Base-by-base conservation (phyloP, 306 rosid species). In the Trifolium dubium region DNA sequence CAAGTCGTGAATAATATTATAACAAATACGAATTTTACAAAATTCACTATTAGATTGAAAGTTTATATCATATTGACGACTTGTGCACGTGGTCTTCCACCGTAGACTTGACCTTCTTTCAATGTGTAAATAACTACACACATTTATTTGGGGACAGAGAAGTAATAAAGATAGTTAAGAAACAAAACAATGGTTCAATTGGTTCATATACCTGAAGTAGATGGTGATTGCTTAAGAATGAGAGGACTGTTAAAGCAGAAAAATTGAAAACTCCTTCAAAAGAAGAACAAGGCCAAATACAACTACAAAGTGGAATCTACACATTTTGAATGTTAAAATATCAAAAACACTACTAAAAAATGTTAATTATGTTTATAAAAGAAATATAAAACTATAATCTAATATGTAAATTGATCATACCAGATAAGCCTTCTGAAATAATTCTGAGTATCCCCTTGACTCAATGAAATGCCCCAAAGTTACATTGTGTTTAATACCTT, bases 281-380 rank as follows among this genome's bases (percentile, higher is more conserved):
- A 5, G 92, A 69, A 59, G 92, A 76, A 66, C 95, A 88, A 6
- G 92, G 89, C 98, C 98, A 92, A 59, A 90, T 87, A 54, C 96
- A 92, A 58, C 92, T 88, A 67, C 98, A 92, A 34, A 92, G 66
- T 44, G 98, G 98, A 83, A 86, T 68, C 95, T 90, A 37, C 11
- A 83, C 5, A 28, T 53, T 69, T 37, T 59, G 15, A 11, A 49
- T 47, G 66, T 63, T 61, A 32, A 35, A 39, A 32, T 14, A 46
- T 46, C 7, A 35, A 31, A 55, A 18, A 47, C 40, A 77, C 67
- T 43, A 46, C 12, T 39, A 8, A 12, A 68, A 46, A 61, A n/a
- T 44, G 60, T 4, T 46, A 46, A 34, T 15, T 10, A 69, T 32
- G 44, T 17, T 8, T 40, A 62, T 3, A 64, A 73, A 17, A 70